Base-by-base conservation (phyloP, 495 filamentous ascomycete genomes). In the Trichoderma reesei region DNA sequence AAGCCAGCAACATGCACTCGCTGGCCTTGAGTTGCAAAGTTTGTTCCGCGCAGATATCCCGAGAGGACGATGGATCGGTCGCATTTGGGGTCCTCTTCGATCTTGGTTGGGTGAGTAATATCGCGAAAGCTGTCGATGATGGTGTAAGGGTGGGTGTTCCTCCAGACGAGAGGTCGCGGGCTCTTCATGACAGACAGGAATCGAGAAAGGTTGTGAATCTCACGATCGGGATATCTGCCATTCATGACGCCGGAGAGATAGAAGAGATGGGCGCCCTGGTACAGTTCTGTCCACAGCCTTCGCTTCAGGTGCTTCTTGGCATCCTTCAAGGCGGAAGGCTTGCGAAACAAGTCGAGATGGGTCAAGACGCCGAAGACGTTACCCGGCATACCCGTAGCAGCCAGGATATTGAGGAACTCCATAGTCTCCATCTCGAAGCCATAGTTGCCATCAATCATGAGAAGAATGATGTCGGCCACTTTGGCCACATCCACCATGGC, bases 351-450 rank as follows among this genome's bases (percentile, higher is more conserved):
- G 74, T 98, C 94, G 44, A 98, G 80, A 82, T 98, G 95, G 14
- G 94, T 97, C 36, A 98, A 81, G 60, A 98, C 92, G 36, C 95
- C 95, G 71, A 98, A 98, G 26, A 98, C 91, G 69, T 98, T 98
- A 65, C 92, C 93, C 9, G 94, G 94, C 91, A 98, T 96, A 73
- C 94, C 94, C 62, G 88, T 93, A 10, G 90, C 82, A 7, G 90
- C 85, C 62, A 98, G 77, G 51, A 95, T 86, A 69, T 96, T 97
- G 70, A 98, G 75, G 68, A 98, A 98, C 74, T 98, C 94, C 95
- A 98, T 98, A 1, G 94, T 98, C 78, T 98, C 94, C 94, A 98
- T 98, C 77, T 98, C 94, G 70, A 98, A 98, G 3, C 94, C 94
- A 72, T 87, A 98, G 76, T 97, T 97, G 41, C 92, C 95, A 72